phyloP scores from a whole-genome alignment of 345 rosid genomes.

The Firmiana major region DNA sequence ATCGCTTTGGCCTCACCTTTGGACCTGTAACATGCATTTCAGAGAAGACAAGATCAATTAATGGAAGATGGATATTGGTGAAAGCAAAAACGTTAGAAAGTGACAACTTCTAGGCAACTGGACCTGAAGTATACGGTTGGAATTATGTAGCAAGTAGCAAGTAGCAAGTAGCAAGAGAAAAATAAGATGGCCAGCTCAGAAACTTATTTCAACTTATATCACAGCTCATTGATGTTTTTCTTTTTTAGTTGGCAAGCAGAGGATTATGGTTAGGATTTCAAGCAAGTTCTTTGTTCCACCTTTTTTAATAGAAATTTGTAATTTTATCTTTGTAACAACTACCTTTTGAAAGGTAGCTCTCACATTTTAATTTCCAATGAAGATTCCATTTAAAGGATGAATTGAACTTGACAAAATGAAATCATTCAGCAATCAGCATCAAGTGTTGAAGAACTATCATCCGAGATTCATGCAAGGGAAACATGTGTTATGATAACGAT shows the following conservation, averaged over 20 bases:
- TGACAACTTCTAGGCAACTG: background rate
- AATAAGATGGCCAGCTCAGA: background rate
- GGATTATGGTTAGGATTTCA: background rate
- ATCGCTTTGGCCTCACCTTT: conserved; percentile 89
- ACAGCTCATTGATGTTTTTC: background rate
- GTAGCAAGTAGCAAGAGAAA: background rate
- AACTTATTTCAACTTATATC: background rate
- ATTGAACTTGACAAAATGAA: background rate
- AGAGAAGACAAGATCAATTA: background rate
- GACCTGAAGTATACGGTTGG: background rate
- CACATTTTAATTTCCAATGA: background rate
- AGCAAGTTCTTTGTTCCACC: background rate
- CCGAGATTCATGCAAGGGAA: background rate
- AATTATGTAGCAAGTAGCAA: background rate
- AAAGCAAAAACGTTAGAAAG: background rate
- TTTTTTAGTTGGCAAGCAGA: background rate
- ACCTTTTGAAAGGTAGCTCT: background rate
- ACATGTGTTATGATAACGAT: background rate
- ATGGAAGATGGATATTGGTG: background rate
- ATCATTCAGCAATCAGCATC: background rate
- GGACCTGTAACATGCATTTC: conserved; percentile 45
- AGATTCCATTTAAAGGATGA: background rate
- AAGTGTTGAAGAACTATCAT: background rate
- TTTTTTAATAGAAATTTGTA: background rate
- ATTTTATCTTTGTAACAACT: background rate